phyloP scores from a whole-genome alignment of 352 stramenopile genomes.

The Elongisporangium undulatum region DNA sequence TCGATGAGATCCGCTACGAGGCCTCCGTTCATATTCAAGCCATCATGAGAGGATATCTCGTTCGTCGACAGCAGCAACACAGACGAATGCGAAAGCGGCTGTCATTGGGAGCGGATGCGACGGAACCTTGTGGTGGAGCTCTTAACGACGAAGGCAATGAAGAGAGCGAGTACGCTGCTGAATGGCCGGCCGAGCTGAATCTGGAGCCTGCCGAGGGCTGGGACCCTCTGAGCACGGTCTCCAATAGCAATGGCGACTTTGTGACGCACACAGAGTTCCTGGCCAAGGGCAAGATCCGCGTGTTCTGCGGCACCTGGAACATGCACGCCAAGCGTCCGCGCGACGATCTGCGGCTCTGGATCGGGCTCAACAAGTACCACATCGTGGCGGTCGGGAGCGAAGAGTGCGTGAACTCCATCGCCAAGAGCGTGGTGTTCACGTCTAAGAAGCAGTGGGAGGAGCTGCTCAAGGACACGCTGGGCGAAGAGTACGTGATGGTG shows the following conservation, averaged over 20 bases:
- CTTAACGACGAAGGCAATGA: slow-evolving; percentile 14
- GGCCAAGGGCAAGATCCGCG: slow-evolving; percentile 34
- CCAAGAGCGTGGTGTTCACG: slow-evolving; percentile 91
- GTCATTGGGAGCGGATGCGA: slow-evolving; percentile 1
- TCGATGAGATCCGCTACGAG: slow-evolving; percentile 29
- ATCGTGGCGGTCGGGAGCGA: slow-evolving; percentile 88
- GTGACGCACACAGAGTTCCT: slow-evolving; percentile 39
- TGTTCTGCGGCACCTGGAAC: slow-evolving; percentile 87
- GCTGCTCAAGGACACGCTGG: slow-evolving; percentile 50
- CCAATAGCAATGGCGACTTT: slow-evolving; percentile 12
- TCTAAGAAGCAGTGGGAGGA: slow-evolving; percentile 84
- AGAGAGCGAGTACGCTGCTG: slow-evolving; percentile 14
- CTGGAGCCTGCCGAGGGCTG: slow-evolving; percentile 42
- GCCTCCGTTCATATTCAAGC: slow-evolving; percentile 37
- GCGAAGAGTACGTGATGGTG: slow-evolving; percentile 86
- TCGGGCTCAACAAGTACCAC: slow-evolving; percentile 80
- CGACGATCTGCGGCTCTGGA: slow-evolving; percentile 61
- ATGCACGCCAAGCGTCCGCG: slow-evolving; percentile 70
- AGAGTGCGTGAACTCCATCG: slow-evolving; percentile 93
- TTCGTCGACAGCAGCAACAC: slow-evolving; percentile 9
- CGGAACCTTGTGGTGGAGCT: not conserved
- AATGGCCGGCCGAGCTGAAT: slow-evolving; percentile 56
- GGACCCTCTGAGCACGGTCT: slow-evolving; percentile 39
- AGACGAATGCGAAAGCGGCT: slow-evolving; percentile 6
- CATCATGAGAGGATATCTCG: slow-evolving; percentile 27